A percentile compares a stretch with the other conserved stretches of the same genome.
Conservation (phyloP, 2,329 filamentous ascomycete genomes). For the Penicillium corylophilum region DNA sequence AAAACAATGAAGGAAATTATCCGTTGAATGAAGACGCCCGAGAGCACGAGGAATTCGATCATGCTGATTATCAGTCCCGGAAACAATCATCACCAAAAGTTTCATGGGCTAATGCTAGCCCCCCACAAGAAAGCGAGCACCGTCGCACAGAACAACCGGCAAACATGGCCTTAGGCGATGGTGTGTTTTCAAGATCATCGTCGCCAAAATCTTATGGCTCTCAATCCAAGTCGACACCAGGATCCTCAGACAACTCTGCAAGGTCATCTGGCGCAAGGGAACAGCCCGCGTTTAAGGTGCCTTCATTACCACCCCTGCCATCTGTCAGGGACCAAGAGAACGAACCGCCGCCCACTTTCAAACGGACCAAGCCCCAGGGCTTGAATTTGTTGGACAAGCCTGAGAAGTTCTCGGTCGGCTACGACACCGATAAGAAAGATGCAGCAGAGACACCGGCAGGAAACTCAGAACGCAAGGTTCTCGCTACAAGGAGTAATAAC, state of each 20-base stretch:
- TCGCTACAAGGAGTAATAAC: slow-evolving; percentile 59
- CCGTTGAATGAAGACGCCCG: slow-evolving; percentile 27
- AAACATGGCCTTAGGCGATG: slow-evolving; percentile 22
- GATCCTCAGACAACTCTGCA: slow-evolving; percentile 42
- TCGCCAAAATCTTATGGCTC: slow-evolving; percentile 38
- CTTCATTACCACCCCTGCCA: slow-evolving; percentile 58
- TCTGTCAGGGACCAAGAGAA: slow-evolving; percentile 81
- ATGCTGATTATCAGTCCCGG: slow-evolving; percentile 27
- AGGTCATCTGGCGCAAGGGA: slow-evolving; percentile 43
- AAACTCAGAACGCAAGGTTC: slow-evolving; percentile 45
- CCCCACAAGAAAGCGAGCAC: slow-evolving; percentile 23
- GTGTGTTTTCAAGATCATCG: slow-evolving; percentile 33
- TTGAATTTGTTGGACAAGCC: slow-evolving; percentile 58
- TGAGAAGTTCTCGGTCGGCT: slow-evolving; percentile 55
- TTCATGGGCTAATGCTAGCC: slow-evolving; percentile 38
- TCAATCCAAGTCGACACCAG: slow-evolving; percentile 41
- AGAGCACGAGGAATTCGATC: slow-evolving; percentile 29
- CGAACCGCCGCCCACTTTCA: slow-evolving; percentile 69
- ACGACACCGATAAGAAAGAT: slow-evolving; percentile 44
- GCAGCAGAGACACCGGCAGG: slow-evolving; percentile 47
- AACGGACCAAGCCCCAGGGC: slow-evolving; percentile 57
- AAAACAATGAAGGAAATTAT: slow-evolving; percentile 52
- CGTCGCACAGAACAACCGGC: slow-evolving; percentile 24
- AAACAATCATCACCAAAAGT: slow-evolving; percentile 37
- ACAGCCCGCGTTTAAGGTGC: slow-evolving; percentile 59